phyloP scores from a whole-genome alignment of 306 rosid species.

The Geum urbanum region DNA sequence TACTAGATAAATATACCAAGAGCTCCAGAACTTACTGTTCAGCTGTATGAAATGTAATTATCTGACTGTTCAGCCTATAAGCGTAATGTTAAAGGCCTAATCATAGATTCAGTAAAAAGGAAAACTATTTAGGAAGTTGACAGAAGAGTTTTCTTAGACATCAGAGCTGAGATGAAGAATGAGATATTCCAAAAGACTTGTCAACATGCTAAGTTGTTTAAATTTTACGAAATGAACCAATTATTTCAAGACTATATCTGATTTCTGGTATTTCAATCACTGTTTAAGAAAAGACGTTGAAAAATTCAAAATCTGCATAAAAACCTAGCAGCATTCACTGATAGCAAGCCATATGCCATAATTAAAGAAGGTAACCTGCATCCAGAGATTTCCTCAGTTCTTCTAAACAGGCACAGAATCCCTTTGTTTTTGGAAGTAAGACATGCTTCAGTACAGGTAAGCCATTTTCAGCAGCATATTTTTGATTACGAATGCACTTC shows the following conservation, averaged over 20 bases:
- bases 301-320: not conserved
- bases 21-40: too few relatives aligned
- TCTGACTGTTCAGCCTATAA: too few relatives aligned
- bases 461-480: slow-evolving; percentile 65
- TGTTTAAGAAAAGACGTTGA: not conserved
- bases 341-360: slow-evolving; percentile 8
- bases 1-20: too few relatives aligned
- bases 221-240: not conserved
- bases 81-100: not conserved
- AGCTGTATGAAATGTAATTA: too few relatives aligned
- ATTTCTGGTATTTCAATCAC: not conserved
- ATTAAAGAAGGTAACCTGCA: slow-evolving; percentile 48
- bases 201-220: not conserved
- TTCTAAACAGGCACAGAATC: slow-evolving; percentile 62
- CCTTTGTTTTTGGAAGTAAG: slow-evolving; percentile 73
- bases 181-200: slow-evolving; percentile 7
- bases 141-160: too few relatives aligned
- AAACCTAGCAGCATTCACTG: not conserved
- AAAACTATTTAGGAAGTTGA: too few relatives aligned
- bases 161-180: too few relatives aligned
- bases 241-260: too few relatives aligned
- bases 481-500: slow-evolving; percentile 67
- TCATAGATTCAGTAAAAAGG: not conserved
- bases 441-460: slow-evolving; percentile 60
- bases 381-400: slow-evolving; percentile 49